Conservation (phyloP, 202 grass and related monocot genomes). For the Brachypodium distachyon region DNA sequence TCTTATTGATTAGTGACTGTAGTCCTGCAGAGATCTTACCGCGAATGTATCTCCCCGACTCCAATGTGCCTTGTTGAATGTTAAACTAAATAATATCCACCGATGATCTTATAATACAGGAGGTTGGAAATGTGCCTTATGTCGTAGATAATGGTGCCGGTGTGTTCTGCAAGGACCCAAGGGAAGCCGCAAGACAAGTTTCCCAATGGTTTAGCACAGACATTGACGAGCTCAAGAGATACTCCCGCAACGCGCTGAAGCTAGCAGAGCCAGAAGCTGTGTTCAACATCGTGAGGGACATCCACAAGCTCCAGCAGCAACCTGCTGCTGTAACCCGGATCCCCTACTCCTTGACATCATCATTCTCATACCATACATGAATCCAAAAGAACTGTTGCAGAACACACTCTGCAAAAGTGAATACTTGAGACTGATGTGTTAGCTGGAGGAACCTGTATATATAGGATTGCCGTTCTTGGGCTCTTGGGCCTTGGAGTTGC, state of each 20-base stretch:
- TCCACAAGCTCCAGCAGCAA: conserved; percentile 55
- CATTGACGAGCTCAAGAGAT: conserved; percentile 20
- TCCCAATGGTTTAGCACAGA: conserved; percentile 48
- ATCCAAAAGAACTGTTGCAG: neutral
- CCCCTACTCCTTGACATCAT: conserved; percentile 41
- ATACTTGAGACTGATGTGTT: conserved; percentile 1
- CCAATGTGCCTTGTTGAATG: neutral
- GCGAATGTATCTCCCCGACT: neutral
- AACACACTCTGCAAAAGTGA: neutral
- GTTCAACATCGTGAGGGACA: conserved; percentile 75
- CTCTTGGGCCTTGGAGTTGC: conserved; percentile 3
- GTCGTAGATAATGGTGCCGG: conserved; percentile 78
- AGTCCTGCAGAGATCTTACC: neutral
- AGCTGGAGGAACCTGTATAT: conserved; percentile 19
- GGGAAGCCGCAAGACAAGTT: conserved; percentile 51
- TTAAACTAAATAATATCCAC: neutral
- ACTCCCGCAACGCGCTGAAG: conserved; percentile 48
- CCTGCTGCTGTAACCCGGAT: conserved; percentile 22
- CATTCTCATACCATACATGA: conserved; percentile 40
- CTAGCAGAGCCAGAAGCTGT: conserved; percentile 72
- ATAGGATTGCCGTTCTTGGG: conserved; percentile 12
- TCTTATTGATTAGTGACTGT: neutral
- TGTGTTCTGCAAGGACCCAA: conserved; percentile 51
- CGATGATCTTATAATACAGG: conserved; percentile 19
- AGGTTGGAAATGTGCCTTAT: conserved; percentile 80